Base-by-base conservation (phyloP, 176 grass and related monocot species). In the Tillandsia leiboldiana region DNA sequence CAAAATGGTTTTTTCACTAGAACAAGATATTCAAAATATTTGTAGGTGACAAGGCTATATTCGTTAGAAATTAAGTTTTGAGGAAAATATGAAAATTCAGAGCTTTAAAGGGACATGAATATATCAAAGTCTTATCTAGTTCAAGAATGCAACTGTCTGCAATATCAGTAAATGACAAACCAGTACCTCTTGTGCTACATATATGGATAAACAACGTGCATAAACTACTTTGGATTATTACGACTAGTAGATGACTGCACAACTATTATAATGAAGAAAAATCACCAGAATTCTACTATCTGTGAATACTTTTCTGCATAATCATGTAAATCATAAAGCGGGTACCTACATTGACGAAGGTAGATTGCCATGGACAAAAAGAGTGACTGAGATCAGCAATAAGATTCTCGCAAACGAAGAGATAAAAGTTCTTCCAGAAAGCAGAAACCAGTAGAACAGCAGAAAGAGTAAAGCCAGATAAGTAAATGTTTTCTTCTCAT, bases 401-500 rank as follows among this genome's bases (percentile, higher is more conserved):
- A 97, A 77, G 73, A 97, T 80, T 82, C 83, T 93, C 56, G 87
- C 89, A 50, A 80, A 49, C 2, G 94, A 91, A 3, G 84, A 77
- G 58, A 97, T 23, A 62, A 97, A 93, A 82, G 94, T 97, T 82
- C 77, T 87, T 67, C 88, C 84, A 50, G 94, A 97, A 69, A 97
- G 83, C 52, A 97, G 69, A 78, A 97, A 89, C 94, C 89, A 92
- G 82, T 97, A 97, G 74, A 92, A 97, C 53, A 93, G 71, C 66
- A 97, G 70, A 87, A 87, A 97, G 23, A 69, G 77, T 76, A 87
- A 48, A 72, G 84, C 73, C 50, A 97, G 12, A 79, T 63, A 90
- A 28, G 86, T 79, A 86, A 93, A 97, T 12, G 94, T 97, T 79
- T 88, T 93, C 84, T 79, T 92, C 66, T 97, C 94, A 81, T 97